Evolutionary conservation across 2,329 filamentous ascomycete species (phyloP).

Genomic region (Phialophora verrucosa): DNA sequence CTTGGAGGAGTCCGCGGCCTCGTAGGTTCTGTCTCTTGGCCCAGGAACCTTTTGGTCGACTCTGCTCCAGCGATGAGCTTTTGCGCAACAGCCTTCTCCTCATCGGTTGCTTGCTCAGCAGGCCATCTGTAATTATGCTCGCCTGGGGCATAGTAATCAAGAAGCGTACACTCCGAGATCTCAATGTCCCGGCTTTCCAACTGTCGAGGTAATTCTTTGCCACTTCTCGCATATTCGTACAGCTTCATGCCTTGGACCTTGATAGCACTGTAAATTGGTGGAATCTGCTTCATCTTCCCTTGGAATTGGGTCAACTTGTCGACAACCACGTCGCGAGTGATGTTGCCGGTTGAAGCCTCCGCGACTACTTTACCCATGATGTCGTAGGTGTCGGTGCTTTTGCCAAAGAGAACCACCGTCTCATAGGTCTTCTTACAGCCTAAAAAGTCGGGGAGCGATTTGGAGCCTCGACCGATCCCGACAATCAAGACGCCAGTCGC

Average conservation of each 20-base stretch:
- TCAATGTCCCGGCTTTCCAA: constrained; percentile 81
- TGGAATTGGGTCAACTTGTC: constrained; percentile 75
- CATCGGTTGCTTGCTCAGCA: constrained; percentile 73
- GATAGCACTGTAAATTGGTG: constrained; percentile 89
- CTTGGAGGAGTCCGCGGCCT: constrained; percentile 18
- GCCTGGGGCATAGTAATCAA: constrained; percentile 84
- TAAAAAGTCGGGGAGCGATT: constrained; percentile 77
- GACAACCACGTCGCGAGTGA: constrained; percentile 80
- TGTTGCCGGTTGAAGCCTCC: constrained; percentile 67
- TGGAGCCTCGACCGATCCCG: constrained; percentile 86
- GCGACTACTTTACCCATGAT: constrained; percentile 80
- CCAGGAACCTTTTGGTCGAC: constrained; percentile 27
- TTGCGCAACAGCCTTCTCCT: constrained; percentile 77
- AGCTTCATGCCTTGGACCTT: constrained; percentile 92
- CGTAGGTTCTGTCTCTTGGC: constrained; percentile 4
- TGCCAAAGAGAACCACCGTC: constrained; percentile 85
- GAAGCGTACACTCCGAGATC: constrained; percentile 75
- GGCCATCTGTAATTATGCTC: constrained; percentile 82
- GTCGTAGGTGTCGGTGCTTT: constrained; percentile 92
- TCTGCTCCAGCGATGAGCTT: constrained; percentile 59
- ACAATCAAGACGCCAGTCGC: constrained; percentile 92
- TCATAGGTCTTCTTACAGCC: constrained; percentile 94
- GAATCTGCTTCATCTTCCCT: constrained; percentile 85
- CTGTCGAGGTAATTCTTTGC: constrained; percentile 81
- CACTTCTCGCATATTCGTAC: constrained; percentile 94